Conservation (phyloP, 495 filamentous ascomycete species). For the Oidiodendron maius region DNA sequence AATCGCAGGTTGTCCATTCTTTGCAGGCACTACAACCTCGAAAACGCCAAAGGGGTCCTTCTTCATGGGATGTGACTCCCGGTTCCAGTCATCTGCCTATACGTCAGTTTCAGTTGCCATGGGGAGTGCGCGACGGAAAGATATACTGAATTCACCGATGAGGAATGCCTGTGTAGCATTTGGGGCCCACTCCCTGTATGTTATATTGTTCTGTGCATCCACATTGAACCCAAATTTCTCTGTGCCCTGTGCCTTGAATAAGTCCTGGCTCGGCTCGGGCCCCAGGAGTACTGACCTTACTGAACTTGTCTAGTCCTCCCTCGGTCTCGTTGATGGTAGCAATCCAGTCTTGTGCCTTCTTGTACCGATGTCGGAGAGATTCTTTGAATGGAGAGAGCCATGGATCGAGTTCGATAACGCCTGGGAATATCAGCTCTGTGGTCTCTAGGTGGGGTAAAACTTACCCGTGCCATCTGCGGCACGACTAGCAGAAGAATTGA, state of each 20-base stretch:
- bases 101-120: constrained; percentile 7
- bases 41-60: constrained; percentile 84
- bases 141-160: constrained; percentile 91
- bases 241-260: constrained; percentile 51
- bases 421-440: constrained; percentile 36
- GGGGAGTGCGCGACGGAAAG: constrained; percentile 8
- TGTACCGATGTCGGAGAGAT: constrained; percentile 67
- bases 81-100: constrained; percentile 75
- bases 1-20: constrained; percentile 70
- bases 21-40: constrained; percentile 72
- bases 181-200: constrained; percentile 95
- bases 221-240: constrained; percentile 82
- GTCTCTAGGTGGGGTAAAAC: neutral
- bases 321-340: constrained; percentile 74
- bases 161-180: constrained; percentile 77
- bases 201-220: constrained; percentile 73
- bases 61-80: constrained; percentile 75
- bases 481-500: no score
- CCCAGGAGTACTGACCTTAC: constrained; percentile 50
- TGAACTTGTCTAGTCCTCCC: constrained; percentile 89
- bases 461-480: constrained; percentile 54
- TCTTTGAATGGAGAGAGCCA: constrained; percentile 84
- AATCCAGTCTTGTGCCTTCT: constrained; percentile 84
- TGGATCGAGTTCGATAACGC: constrained; percentile 82
- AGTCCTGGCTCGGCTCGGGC: neutral